Conservation (phyloP, 768 basidiomycete genomes). For the Gloeophyllum trabeum region DNA sequence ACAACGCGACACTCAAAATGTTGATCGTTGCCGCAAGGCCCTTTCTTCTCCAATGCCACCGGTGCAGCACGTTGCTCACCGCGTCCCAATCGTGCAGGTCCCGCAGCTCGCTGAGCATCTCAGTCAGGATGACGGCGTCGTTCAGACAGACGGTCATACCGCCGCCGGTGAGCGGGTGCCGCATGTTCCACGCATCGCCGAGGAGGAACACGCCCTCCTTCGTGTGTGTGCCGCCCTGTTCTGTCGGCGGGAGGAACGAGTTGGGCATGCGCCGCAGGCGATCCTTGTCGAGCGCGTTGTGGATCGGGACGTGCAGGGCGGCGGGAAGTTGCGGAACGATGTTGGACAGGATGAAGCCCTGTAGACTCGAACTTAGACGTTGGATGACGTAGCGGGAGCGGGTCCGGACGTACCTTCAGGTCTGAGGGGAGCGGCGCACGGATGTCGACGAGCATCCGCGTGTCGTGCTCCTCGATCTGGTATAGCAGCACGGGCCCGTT, state of each 20-base stretch:
- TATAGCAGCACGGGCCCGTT: conserved; percentile 88
- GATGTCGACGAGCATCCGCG: conserved; percentile 88
- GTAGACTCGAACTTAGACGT: neutral
- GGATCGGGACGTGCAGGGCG: conserved; percentile 53
- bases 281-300: conserved; percentile 61
- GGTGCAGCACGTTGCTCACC: conserved; percentile 39
- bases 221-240: conserved; percentile 37
- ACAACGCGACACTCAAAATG: conserved; percentile 85
- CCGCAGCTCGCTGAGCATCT: conserved; percentile 38
- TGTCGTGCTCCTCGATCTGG: conserved; percentile 83
- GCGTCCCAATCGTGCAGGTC: conserved; percentile 37
- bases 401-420: conserved; percentile 44
- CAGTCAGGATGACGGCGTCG: conserved; percentile 68
- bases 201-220: conserved; percentile 74
- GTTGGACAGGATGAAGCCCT: conserved; percentile 61
- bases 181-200: conserved; percentile 98
- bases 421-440: conserved; percentile 75
- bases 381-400: neutral
- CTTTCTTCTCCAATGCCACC: conserved; percentile 86
- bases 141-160: conserved; percentile 96
- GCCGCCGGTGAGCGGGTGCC: conserved; percentile 94
- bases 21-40: conserved; percentile 79
- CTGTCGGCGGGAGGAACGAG: conserved; percentile 75
- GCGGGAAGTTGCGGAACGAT: conserved; percentile 78
- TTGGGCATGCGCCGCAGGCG: conserved; percentile 92